Percentiles rank a stretch among this genome's conserved stretches.
These are phyloP conservation scores for Neurospora tetraspora DNA, from an alignment of 495 filamentous ascomycete genomes.

Conservation along the genomic window DNA sequence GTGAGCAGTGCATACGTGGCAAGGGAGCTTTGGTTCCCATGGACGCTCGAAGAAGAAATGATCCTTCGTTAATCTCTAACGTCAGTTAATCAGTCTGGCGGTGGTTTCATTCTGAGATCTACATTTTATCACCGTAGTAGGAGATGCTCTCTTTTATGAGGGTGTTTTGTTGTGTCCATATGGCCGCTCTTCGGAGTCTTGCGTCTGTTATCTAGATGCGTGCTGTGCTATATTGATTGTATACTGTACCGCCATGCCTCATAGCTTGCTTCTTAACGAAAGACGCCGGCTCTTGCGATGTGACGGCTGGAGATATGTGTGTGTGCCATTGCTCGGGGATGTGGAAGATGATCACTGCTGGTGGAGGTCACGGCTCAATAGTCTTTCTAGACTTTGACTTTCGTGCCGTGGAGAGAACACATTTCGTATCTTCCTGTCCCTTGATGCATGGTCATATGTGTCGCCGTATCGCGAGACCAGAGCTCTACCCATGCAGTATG, in stretches of 20 bases:
- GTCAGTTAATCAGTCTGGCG: conserved; percentile 40
- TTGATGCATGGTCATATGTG: not conserved
- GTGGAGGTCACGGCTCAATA: not conserved
- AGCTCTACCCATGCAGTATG: not conserved
- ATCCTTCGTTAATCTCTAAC: conserved; percentile 53
- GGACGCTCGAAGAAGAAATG: conserved; percentile 38
- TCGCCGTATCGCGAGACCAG: not conserved
- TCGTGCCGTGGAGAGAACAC: not conserved
- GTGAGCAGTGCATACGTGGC: conserved; percentile 26
- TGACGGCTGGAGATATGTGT: not conserved
- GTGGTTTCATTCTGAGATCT: conserved; percentile 51
- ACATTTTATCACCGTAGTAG: conserved; percentile 27
- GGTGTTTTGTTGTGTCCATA: not conserved
- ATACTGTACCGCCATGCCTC: not conserved
- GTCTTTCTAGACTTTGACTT: not conserved
- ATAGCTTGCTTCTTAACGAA: no score
- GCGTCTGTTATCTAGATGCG: not conserved
- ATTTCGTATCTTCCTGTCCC: not conserved
- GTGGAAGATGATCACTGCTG: not conserved
- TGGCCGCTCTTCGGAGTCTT: not conserved
- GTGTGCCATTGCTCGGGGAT: not conserved
- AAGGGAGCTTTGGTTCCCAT: conserved; percentile 29
- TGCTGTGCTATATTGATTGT: not conserved
- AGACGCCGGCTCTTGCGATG: not conserved
- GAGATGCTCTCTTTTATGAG: no score